Evolutionary conservation across 73 alveolate genomes (phyloP).

Genomic region (Paramecium octaurelia): DNA sequence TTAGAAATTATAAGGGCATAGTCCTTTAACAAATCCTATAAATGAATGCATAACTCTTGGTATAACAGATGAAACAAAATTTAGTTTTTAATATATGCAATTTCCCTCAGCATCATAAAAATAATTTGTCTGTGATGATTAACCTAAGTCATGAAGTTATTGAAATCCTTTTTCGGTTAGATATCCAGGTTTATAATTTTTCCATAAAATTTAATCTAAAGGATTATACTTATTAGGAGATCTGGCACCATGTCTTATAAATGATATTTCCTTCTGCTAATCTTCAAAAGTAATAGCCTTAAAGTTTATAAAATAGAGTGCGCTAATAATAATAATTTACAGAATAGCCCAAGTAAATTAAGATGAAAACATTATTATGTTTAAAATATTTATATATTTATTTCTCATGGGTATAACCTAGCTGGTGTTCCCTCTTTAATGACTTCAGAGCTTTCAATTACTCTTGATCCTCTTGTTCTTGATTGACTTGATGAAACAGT

Average conservation of each 20-base stretch:
- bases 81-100: neutral
- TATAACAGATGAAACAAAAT: neutral
- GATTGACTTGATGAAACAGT: neutral
- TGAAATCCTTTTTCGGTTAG: neutral
- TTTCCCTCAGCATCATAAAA: neutral
- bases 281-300: neutral
- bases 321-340: neutral
- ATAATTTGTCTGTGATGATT: neutral
- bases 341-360: neutral
- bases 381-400: neutral
- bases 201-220: slow-evolving; percentile 1
- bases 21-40: neutral
- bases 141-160: neutral
- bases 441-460: neutral
- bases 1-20: neutral
- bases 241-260: slow-evolving; percentile 46
- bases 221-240: slow-evolving; percentile 19
- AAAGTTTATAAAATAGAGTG: neutral
- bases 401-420: slow-evolving; percentile 28
- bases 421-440: neutral
- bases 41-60: slow-evolving; percentile 12
- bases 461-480: slow-evolving; percentile 14
- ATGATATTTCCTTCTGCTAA: neutral
- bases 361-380: neutral
- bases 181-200: neutral